Evolutionary conservation across 148 eudicot species (phyloP).

Genomic region (Chenopodium berlandieri): DNA sequence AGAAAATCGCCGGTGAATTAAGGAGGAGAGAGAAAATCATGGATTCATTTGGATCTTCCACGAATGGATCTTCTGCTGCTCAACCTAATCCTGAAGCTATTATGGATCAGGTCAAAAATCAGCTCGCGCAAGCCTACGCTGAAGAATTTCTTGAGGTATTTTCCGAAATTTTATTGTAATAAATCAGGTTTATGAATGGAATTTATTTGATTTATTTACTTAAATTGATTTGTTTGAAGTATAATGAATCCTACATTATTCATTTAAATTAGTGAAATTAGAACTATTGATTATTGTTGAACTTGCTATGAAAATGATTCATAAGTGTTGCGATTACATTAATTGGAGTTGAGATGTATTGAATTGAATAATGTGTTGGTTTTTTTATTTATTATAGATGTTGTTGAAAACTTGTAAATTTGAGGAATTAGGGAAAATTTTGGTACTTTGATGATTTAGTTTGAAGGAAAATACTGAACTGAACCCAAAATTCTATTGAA

Average conservation of each 20-base stretch:
- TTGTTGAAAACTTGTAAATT: not conserved
- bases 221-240: not conserved
- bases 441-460: not conserved
- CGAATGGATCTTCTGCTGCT: slow-evolving; percentile 35
- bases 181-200: not conserved
- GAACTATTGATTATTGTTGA: not conserved
- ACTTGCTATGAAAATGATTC: not conserved
- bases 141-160: slow-evolving; percentile 73
- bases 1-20: not conserved
- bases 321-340: not conserved
- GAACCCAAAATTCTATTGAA: too few relatives aligned
- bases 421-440: not conserved
- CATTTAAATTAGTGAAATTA: not conserved
- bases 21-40: not conserved
- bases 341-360: not conserved
- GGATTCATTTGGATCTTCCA: slow-evolving; percentile 35
- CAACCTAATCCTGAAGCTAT: slow-evolving; percentile 41
- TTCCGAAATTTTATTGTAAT: not conserved
- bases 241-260: not conserved
- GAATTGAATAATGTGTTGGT: not conserved
- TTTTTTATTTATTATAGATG: not conserved
- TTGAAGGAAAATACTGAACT: not conserved
- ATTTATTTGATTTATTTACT: not conserved
- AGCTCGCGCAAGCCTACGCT: slow-evolving; percentile 76
- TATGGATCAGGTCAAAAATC: slow-evolving; percentile 59